Percentiles rank a stretch among this genome's conserved stretches.
phyloP scores from a whole-genome alignment of 495 filamentous ascomycete genomes.

The Penicillium cataractarum region DNA sequence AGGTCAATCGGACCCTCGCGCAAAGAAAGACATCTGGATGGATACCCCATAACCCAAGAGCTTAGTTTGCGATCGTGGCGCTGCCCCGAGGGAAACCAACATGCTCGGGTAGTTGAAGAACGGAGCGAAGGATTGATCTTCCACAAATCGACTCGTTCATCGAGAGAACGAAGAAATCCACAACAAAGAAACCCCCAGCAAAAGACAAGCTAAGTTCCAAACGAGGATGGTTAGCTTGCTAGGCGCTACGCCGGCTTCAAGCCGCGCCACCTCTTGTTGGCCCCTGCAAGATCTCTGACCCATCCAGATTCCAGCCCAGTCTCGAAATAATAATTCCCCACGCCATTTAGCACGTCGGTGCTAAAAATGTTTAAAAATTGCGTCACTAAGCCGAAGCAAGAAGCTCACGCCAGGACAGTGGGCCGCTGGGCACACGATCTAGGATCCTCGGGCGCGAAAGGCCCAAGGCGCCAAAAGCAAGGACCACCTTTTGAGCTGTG shows the following conservation, averaged over 20 bases:
- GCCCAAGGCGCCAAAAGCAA: conserved; percentile 20
- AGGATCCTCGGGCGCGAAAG: conserved; percentile 20
- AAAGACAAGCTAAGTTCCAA: not conserved
- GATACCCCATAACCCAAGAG: conserved; percentile 16
- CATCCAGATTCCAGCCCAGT: not conserved
- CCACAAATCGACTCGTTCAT: not conserved
- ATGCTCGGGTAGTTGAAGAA: not conserved
- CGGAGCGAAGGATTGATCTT: conserved; percentile 1
- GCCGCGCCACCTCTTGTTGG: not conserved
- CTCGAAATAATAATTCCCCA: not conserved
- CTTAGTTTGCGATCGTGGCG: conserved; percentile 23
- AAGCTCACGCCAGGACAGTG: not conserved
- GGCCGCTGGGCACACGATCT: conserved; percentile 14
- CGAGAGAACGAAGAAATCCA: conserved; percentile 7
- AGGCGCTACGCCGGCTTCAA: not conserved
- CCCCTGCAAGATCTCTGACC: not conserved
- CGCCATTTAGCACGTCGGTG: not conserved
- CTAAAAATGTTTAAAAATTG: not conserved
- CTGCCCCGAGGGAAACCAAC: conserved; percentile 11
- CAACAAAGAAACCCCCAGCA: not conserved
- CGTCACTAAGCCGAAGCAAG: conserved; percentile 2
- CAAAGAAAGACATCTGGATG: not conserved
- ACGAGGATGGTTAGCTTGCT: not conserved
- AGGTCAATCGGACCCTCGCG: not conserved
- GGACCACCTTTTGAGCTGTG: conserved; percentile 26